Conservation (phyloP, 495 filamentous ascomycete genomes). For the Annulohypoxylon stygium region DNA sequence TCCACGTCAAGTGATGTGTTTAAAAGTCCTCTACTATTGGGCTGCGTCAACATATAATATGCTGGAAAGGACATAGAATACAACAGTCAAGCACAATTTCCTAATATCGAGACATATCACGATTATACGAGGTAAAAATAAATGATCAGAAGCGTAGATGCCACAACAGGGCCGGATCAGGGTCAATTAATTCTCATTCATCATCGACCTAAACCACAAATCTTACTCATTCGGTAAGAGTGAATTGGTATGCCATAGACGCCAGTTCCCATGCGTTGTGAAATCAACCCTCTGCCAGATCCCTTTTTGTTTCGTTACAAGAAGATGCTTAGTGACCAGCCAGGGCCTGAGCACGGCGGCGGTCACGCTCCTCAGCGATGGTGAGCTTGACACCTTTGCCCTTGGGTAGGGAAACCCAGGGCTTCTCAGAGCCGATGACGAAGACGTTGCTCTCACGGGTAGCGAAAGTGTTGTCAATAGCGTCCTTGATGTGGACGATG, state of each 20-base stretch:
- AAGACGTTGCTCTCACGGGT: conserved; percentile 99
- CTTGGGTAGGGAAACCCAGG: conserved; percentile 98
- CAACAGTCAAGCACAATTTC: background rate
- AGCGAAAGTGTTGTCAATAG: conserved; percentile 98
- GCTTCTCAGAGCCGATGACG: conserved; percentile 97
- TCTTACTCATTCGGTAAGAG: conserved; percentile 47
- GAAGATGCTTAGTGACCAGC: conserved; percentile 66
- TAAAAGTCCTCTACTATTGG: background rate
- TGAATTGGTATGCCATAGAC: conserved; percentile 54
- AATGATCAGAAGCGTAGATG: background rate
- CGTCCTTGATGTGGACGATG: conserved; percentile 99
- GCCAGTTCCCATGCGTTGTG: conserved; percentile 53
- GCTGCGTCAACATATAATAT: background rate
- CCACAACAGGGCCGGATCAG: conserved; percentile 37
- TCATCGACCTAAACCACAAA: conserved; percentile 52
- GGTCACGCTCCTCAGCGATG: conserved; percentile 98
- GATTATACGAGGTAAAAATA: background rate
- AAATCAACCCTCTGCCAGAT: conserved; percentile 51
- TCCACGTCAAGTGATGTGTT: no score
- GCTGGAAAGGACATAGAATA: background rate
- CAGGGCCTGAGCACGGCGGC: conserved; percentile 83
- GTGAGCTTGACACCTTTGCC: conserved; percentile 99
- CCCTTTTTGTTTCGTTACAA: conserved; percentile 41
- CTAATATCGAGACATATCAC: background rate
- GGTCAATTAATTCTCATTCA: conserved; percentile 55